phyloP scores from a whole-genome alignment of 1,284 basidiomycete species.

The Paramarasmius palmivorus region DNA sequence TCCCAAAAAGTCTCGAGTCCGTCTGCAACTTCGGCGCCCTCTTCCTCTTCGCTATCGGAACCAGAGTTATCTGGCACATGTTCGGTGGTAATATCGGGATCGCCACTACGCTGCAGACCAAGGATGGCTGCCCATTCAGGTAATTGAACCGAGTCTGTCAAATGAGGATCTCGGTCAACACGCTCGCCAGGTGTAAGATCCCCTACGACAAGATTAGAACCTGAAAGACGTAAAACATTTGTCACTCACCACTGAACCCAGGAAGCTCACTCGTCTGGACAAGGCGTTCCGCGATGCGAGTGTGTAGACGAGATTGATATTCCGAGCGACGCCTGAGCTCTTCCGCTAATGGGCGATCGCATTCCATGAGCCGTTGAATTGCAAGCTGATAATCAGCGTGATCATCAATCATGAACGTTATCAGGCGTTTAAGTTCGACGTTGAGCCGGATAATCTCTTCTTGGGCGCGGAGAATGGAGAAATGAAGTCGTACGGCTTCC shows the following conservation, averaged over 20 bases:
- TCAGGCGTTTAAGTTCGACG: background rate
- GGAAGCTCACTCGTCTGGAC: background rate
- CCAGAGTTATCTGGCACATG: too few relatives aligned
- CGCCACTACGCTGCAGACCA: too few relatives aligned
- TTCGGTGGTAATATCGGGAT: too few relatives aligned
- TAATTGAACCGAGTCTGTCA: too few relatives aligned
- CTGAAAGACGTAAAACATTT: too few relatives aligned
- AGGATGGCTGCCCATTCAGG: too few relatives aligned
- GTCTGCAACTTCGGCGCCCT: too few relatives aligned
- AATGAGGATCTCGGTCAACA: too few relatives aligned
- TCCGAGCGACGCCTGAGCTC: background rate
- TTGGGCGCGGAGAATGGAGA: background rate
- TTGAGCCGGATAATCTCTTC: background rate
- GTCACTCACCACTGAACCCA: background rate
- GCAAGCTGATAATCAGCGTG: background rate
- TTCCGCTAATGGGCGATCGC: background rate
- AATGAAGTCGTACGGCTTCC: background rate
- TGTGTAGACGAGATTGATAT: background rate
- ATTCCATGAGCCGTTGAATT: background rate
- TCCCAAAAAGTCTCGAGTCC: too few relatives aligned
- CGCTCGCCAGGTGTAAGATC: too few relatives aligned
- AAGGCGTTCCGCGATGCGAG: background rate
- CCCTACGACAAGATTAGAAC: too few relatives aligned
- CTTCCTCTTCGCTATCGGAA: too few relatives aligned
- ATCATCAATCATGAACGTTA: background rate